Percentiles rank a stretch among this genome's conserved stretches.
phyloP scores from a whole-genome alignment of 2,329 filamentous ascomycete species.

The Fusarium virguliforme region DNA sequence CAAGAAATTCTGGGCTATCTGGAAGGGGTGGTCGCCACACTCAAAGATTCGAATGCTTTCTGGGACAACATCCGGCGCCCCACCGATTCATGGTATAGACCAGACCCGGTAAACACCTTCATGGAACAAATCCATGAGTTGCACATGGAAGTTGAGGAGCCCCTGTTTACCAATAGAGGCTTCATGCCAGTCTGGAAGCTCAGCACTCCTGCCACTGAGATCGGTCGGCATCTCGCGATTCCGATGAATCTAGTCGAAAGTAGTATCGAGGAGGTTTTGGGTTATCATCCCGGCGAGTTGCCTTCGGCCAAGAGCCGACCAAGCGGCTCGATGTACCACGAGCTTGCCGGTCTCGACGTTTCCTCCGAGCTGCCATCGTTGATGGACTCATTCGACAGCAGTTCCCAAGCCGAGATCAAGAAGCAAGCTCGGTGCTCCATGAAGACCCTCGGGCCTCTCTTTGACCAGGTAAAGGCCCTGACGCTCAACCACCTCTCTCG shows the following conservation, averaged over 20 bases:
- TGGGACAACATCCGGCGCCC: neutral
- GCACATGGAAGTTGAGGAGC: neutral
- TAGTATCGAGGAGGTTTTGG: neutral
- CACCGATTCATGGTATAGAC: too few species aligned
- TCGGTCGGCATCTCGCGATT: neutral
- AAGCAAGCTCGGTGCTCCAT: neutral
- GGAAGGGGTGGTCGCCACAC: neutral
- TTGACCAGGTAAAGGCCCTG: neutral
- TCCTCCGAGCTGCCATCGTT: neutral
- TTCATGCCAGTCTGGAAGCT: too few species aligned
- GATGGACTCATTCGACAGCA: neutral
- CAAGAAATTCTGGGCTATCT: neutral
- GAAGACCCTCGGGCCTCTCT: neutral
- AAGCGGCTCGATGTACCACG: neutral
- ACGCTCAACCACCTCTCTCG: neutral
- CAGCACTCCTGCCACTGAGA: too few species aligned
- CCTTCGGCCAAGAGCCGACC: neutral
- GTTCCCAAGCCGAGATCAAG: neutral
- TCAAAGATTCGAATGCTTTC: neutral
- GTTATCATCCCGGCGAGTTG: neutral
- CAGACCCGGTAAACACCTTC: neutral
- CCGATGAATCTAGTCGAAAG: neutral
- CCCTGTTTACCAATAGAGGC: neutral
- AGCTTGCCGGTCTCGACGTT: neutral
- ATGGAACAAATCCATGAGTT: neutral